A percentile compares a stretch with the other conserved stretches of the same genome.
phyloP scores from a whole-genome alignment of 192 early-diverging fungal genomes.

The Coemansia umbellata region DNA sequence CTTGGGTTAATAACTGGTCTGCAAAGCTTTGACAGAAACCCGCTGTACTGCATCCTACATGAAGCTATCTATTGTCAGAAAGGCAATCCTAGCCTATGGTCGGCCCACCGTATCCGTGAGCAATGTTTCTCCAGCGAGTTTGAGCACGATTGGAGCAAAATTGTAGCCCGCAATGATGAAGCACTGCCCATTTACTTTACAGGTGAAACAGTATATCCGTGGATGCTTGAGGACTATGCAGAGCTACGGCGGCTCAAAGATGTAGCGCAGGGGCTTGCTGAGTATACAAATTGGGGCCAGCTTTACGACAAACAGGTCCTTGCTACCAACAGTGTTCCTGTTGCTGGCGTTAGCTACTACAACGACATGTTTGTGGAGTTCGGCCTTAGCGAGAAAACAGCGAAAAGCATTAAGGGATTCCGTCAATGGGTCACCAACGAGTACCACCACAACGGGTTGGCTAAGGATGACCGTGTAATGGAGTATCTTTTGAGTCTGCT shows the following conservation, averaged over 20 bases:
- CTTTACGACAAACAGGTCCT: constrained; percentile 55
- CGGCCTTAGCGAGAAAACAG: constrained; percentile 57
- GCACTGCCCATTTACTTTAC: constrained; percentile 56
- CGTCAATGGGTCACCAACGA: constrained; percentile 67
- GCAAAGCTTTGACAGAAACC: constrained; percentile 56
- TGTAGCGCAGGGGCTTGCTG: constrained; percentile 57
- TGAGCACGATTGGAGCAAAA: constrained; percentile 46
- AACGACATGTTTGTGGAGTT: constrained; percentile 72
- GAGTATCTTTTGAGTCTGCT: constrained; percentile 57
- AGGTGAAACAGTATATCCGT: constrained; percentile 65
- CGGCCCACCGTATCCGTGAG: constrained; percentile 55
- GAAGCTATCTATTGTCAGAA: constrained; percentile 65
- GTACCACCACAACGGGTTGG: constrained; percentile 60
- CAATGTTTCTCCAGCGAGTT: constrained; percentile 49
- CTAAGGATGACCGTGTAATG: constrained; percentile 53
- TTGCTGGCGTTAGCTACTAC: constrained; percentile 63
- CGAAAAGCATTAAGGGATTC: constrained; percentile 51
- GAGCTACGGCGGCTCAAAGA: constrained; percentile 57
- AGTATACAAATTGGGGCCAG: constrained; percentile 52
- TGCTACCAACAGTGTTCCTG: constrained; percentile 49
- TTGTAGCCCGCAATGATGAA: constrained; percentile 11
- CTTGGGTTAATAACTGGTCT: constrained; percentile 34
- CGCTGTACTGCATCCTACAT: constrained; percentile 64
- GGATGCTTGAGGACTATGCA: constrained; percentile 70
- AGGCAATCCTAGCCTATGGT: constrained; percentile 56